Conservation (phyloP, 148 eudicot genomes). For the Vaccinium myrtillus region DNA sequence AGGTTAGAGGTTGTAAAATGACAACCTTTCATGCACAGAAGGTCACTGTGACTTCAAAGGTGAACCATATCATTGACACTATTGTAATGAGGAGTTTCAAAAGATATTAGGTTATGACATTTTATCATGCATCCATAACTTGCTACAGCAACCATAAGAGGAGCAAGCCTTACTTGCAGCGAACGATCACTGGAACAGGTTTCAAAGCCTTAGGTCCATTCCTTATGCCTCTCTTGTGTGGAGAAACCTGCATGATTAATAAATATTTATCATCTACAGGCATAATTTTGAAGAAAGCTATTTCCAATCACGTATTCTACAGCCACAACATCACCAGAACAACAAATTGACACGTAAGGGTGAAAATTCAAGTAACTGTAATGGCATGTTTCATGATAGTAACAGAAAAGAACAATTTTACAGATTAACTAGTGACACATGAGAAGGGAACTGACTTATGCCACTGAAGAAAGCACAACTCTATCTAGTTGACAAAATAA, state of each 20-base stretch:
- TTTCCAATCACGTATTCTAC: neutral
- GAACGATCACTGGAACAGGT: conserved; percentile 82
- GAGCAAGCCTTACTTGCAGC: conserved; percentile 69
- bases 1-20: neutral
- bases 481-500: neutral
- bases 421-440: neutral
- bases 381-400: neutral
- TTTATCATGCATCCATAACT: neutral
- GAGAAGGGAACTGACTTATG: neutral
- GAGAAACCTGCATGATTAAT: conserved; percentile 49
- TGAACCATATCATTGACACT: neutral
- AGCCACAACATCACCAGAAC: neutral
- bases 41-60: neutral
- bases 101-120: neutral
- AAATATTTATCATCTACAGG: neutral
- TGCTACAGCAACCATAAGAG: neutral
- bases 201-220: conserved; percentile 94
- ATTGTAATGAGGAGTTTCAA: neutral
- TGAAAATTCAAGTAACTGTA: neutral
- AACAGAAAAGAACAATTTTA: neutral
- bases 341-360: neutral
- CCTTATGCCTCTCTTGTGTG: conserved; percentile 75
- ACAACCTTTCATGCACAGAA: neutral
- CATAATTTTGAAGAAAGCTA: neutral
- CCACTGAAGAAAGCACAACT: neutral